Evolutionary conservation across 1,284 basidiomycete species (phyloP).

Genomic region (Coriolopsis trogii): DNA sequence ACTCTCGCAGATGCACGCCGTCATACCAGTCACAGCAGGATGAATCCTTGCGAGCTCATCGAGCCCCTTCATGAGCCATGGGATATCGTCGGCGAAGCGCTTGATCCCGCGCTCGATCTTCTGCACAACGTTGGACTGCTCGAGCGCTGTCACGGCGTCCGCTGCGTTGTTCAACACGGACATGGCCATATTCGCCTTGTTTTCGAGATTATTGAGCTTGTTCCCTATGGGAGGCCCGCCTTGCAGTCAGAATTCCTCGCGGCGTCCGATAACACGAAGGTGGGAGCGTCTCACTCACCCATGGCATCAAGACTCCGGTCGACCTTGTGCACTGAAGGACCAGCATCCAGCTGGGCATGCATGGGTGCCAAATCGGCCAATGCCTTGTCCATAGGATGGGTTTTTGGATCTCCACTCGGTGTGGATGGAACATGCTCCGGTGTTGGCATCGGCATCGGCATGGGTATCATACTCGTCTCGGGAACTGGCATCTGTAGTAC

Average conservation of each 20-base stretch:
- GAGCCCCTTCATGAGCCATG: conserved; percentile 28
- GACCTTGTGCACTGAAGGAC: background rate
- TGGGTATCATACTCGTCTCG: background rate
- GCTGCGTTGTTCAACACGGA: background rate
- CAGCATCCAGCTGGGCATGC: conserved; percentile 1
- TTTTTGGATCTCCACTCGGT: background rate
- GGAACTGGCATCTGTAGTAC: background rate
- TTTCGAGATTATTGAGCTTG: background rate
- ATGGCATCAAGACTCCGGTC: conserved; percentile 2
- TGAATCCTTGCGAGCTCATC: conserved; percentile 32
- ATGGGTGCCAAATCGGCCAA: conserved; percentile 1
- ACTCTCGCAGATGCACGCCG: background rate
- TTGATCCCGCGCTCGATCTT: conserved; percentile 14
- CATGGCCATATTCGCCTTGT: background rate
- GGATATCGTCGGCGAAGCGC: conserved; percentile 19
- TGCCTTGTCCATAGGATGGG: conserved; percentile 5
- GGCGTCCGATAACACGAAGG: too few species aligned
- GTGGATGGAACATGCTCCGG: background rate
- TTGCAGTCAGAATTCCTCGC: too few species aligned
- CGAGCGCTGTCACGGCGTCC: background rate
- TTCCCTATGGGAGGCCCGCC: background rate
- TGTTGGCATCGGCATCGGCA: background rate
- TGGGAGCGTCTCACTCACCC: background rate
- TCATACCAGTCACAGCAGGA: conserved; percentile 30
- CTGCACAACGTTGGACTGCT: conserved; percentile 4